Percentiles rank a stretch among this genome's conserved stretches.
Conservation (phyloP, 2,329 filamentous ascomycete species). For the Fusarium coffeatum region DNA sequence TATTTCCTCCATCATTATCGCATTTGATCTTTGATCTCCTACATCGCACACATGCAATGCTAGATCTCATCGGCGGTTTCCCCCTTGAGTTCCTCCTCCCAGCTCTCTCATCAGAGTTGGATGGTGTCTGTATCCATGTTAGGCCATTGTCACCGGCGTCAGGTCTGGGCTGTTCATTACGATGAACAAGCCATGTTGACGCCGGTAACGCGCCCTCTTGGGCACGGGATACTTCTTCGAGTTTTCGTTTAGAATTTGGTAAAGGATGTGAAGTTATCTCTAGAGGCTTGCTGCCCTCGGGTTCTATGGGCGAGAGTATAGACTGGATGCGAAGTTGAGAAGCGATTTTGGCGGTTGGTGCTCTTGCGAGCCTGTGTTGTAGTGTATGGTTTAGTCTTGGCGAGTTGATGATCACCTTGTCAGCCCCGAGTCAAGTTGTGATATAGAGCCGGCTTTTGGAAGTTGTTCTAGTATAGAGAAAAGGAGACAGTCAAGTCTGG, state of each 20-base stretch:
- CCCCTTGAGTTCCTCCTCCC: conserved; percentile 27
- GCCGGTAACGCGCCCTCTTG: not conserved
- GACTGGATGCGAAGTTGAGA: conserved; percentile 64
- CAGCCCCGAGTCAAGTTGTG: not conserved
- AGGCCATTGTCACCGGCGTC: not conserved
- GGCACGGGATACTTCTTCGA: conserved; percentile 3
- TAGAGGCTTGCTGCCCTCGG: conserved; percentile 54
- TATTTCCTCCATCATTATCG: conserved; percentile 78
- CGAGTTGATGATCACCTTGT: not conserved
- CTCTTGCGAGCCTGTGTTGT: conserved; percentile 37
- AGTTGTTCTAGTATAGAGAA: not conserved
- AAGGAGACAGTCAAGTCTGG: not conserved
- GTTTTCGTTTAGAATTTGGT: conserved; percentile 3
- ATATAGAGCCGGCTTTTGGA: not conserved
- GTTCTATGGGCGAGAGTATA: conserved; percentile 61
- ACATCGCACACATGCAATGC: conserved; percentile 81
- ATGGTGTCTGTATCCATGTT: not conserved
- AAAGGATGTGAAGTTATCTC: conserved; percentile 16
- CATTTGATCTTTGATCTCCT: conserved; percentile 88
- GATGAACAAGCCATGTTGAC: not conserved
- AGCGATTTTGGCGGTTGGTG: conserved; percentile 61
- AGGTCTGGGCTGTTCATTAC: not conserved
- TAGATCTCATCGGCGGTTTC: conserved; percentile 74
- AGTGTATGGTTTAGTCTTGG: not conserved
- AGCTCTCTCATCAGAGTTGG: conserved; percentile 23